Conservation (phyloP, 257 asterid species). For the Euphrasia confusa region DNA sequence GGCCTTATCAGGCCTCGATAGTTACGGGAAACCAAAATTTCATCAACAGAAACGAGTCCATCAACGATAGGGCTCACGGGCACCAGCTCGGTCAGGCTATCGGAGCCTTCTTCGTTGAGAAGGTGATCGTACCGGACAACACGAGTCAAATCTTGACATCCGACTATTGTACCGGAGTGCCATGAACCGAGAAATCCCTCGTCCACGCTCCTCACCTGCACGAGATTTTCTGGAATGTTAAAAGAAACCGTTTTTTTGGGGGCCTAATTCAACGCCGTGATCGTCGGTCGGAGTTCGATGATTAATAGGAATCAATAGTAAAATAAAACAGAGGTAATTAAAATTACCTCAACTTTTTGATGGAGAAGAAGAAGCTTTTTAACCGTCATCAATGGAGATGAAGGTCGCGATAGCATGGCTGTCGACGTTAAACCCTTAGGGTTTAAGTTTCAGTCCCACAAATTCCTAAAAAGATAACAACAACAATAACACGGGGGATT, state of each 20-base stretch:
- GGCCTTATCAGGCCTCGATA: slow-evolving; percentile 73
- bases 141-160: slow-evolving; percentile 31
- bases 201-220: slow-evolving; percentile 63
- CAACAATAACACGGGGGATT: too few relatives aligned
- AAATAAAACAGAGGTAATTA: too few relatives aligned
- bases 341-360: not conserved
- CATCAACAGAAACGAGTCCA: slow-evolving; percentile 26
- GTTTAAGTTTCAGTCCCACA: too few relatives aligned
- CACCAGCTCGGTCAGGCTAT: slow-evolving; percentile 41
- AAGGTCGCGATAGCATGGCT: too few relatives aligned
- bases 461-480: too few relatives aligned
- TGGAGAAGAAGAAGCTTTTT: too few relatives aligned
- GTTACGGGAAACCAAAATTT: slow-evolving; percentile 11
- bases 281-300: too few relatives aligned
- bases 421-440: too few relatives aligned
- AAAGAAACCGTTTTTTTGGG: too few relatives aligned
- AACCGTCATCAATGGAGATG: too few relatives aligned
- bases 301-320: too few relatives aligned
- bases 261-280: too few relatives aligned
- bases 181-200: slow-evolving; percentile 66
- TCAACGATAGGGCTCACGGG: slow-evolving; percentile 46
- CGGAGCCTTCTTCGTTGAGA: slow-evolving; percentile 42
- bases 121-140: slow-evolving; percentile 50
- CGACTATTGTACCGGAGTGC: slow-evolving; percentile 44
- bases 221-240: not conserved